Conservation (phyloP, 768 basidiomycete genomes). For the Macrolepiota fuliginosa region DNA sequence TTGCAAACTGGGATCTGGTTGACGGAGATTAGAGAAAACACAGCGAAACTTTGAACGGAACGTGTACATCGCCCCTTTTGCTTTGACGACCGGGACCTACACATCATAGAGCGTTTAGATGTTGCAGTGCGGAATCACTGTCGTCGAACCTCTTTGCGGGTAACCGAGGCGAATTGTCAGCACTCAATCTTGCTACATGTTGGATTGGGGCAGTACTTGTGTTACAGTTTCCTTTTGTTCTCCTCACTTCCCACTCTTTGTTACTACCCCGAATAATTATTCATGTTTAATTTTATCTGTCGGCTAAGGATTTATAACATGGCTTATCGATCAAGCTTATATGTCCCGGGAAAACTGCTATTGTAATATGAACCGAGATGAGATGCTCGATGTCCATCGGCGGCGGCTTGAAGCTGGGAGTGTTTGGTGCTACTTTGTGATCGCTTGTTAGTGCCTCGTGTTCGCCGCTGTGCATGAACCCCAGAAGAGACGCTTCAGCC, state of each 20-base stretch:
- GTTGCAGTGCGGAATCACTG: not conserved
- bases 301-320: not conserved
- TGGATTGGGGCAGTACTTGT: no score
- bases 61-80: not conserved
- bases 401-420: not conserved
- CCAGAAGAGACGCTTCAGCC: no score
- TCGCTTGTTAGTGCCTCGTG: not conserved
- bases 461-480: not conserved
- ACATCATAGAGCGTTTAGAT: not conserved
- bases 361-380: not conserved
- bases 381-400: not conserved
- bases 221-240: no score
- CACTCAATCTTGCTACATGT: no score
- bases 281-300: not conserved
- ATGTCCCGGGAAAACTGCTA: not conserved
- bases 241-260: no score
- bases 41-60: constrained; percentile 22
- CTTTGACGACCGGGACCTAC: not conserved
- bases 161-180: no score
- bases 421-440: not conserved
- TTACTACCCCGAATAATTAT: not conserved
- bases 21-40: constrained; percentile 40
- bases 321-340: not conserved
- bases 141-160: not conserved
- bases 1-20: constrained; percentile 65